Base-by-base conservation (phyloP, 441 rosid genomes). In the Euphorbia schlechtendalii region DNA sequence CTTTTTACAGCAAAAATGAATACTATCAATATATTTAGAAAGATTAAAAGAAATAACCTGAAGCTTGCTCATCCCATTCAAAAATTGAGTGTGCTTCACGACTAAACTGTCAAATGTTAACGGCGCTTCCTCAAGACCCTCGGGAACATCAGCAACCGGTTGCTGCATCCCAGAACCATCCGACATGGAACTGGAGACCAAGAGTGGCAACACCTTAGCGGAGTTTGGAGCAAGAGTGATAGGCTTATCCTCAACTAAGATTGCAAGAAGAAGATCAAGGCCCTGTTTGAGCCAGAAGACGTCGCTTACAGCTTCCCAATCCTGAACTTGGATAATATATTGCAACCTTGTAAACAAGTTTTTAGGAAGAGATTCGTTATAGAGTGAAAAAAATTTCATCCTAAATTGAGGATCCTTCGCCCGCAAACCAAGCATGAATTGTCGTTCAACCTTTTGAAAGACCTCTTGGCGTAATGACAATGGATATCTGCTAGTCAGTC, bases 281-380 rank as follows among this genome's bases (percentile, higher is more conserved):
- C 99, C 98, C 75, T 95, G 99, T 76, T 95, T 95, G 77, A 95
- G 95, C 99, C 99, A 95, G 80, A 95, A 95, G 68, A 89, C 99
- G 79, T 95, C 97, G 74, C 94, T 85, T 72, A 91, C 63, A 77
- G 99, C 96, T 83, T 95, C 97, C 99, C 99, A 95, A 62, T 95
- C 97, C 81, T 95, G 99, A 71, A 67, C 7, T 79, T 91, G 96
- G 68, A 95, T 83, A 66, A 95, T 91, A 73, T 78, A 89, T 43
- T 91, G 97, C 81, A 95, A 67, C 76, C 98, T 85, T 46, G 85
- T 71, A 70, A 87, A 91, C 77, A 91, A 80, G 46, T 82, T 84
- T 78, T 91, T 95, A 66, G 74, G 75, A n/a, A 95, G 85, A 66
- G 95, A 86, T 60, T 88, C 96, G 70, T 95, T 88, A 77, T 95